Evolutionary conservation across 176 grass and related monocot genomes (phyloP).

Genomic region (Oryza meridionalis): DNA sequence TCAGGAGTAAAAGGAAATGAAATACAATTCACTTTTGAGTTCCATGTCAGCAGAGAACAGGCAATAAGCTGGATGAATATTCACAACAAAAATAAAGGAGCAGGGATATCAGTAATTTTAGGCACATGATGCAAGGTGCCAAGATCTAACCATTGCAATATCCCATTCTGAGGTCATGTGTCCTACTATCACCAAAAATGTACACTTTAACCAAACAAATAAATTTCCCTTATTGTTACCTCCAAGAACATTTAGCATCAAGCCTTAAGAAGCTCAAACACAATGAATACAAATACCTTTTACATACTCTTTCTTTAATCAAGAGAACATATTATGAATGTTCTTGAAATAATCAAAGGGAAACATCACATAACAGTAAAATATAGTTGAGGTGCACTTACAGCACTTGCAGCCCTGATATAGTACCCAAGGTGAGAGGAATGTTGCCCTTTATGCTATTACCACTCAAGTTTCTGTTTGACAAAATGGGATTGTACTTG

Average conservation of each 20-base stretch:
- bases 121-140: constrained; percentile 9
- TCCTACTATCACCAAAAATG: background rate
- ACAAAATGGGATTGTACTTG: constrained; percentile 11
- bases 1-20: background rate
- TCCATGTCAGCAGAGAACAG: background rate
- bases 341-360: constrained; percentile 15
- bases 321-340: background rate
- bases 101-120: background rate
- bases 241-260: background rate
- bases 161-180: constrained; percentile 6
- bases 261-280: background rate
- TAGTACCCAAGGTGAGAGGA: constrained; percentile 73
- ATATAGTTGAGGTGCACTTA: constrained; percentile 53
- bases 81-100: constrained; percentile 19
- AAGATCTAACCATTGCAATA: constrained; percentile 7
- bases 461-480: constrained; percentile 85
- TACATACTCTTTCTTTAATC: constrained; percentile 9
- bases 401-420: constrained; percentile 74
- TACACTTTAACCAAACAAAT: background rate
- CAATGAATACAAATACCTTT: background rate
- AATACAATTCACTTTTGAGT: background rate
- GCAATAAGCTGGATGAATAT: background rate
- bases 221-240: background rate
- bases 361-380: constrained; percentile 8
- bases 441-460: constrained; percentile 84